Evolutionary conservation across 192 early-diverging fungal species (phyloP).

Genomic region (Neocallimastix lanati): DNA sequence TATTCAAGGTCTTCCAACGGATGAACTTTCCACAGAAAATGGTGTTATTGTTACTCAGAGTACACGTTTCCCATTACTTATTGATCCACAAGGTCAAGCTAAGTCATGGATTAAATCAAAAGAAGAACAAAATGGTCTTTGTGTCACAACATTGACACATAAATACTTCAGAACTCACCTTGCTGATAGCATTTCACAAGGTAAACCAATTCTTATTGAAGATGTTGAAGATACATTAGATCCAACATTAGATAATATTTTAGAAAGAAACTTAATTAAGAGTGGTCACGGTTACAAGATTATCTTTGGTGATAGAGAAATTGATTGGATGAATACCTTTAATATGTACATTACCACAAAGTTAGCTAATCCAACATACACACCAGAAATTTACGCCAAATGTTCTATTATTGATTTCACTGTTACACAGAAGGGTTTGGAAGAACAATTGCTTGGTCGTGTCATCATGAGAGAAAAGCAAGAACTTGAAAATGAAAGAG

Average conservation of each 20-base stretch:
- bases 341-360: slow-evolving; percentile 43
- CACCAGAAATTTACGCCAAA: slow-evolving; percentile 46
- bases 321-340: slow-evolving; percentile 37
- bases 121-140: slow-evolving; percentile 43
- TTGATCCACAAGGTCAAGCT: slow-evolving; percentile 44
- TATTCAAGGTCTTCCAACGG: slow-evolving; percentile 45
- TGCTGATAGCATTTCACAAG: slow-evolving; percentile 36
- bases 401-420: slow-evolving; percentile 47
- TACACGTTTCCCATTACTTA: slow-evolving; percentile 36
- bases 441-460: slow-evolving; percentile 42
- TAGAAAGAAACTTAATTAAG: slow-evolving; percentile 43
- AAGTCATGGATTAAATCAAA: slow-evolving; percentile 45
- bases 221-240: slow-evolving; percentile 42
- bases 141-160: slow-evolving; percentile 25
- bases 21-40: slow-evolving; percentile 42
- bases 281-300: slow-evolving; percentile 37
- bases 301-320: slow-evolving; percentile 43
- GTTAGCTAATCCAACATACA: slow-evolving; percentile 42
- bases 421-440: slow-evolving; percentile 36
- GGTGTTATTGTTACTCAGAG: slow-evolving; percentile 44
- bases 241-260: slow-evolving; percentile 44
- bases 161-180: slow-evolving; percentile 47
- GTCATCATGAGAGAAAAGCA: slow-evolving; percentile 50
- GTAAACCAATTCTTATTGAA: slow-evolving; percentile 40
- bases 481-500: slow-evolving; percentile 42